Base-by-base conservation (phyloP, 805 yeast species). In the Candida manassasensis region DNA sequence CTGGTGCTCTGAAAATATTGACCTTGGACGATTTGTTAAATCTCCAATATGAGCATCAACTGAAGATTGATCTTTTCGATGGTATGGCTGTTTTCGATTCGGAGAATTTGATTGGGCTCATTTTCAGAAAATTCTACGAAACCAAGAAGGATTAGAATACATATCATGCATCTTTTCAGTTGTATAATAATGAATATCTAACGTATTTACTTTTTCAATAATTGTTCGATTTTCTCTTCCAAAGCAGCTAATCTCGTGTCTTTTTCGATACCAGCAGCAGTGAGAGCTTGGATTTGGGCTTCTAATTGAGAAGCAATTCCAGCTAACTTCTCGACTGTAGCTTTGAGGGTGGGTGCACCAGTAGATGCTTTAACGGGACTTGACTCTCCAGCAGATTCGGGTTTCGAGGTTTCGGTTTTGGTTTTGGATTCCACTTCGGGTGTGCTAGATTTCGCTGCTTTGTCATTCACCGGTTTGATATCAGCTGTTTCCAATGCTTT, bases 121-220 rank as follows among this genome's bases (percentile, higher is more conserved):
- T 89, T 15, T 81, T 87, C 57, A 71, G 71, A 44, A 82, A 83
- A 57, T 88, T 88, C 54, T 84, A 83, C 49, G 83, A 81, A 46
- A 60, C 70, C 21, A 57, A 59, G 37, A 55, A 51, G 38, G 63
- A 61, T 17, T 49, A 32, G n/a, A 9, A 12, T 7, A 28, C 19
- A 28, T 15, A 15, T 12, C 13, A 12, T n/a, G n/a, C n/a, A n/a
- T n/a, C n/a, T n/a, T n/a, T n/a, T n/a, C n/a, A n/a, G n/a, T n/a
- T n/a, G n/a, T n/a, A n/a, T n/a, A n/a, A n/a, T 14, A 25, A 35
- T 24, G n/a, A 24, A 16, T 31, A 19, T 9, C 29, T 12, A 24
- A 24, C 10, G 6, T 26, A 19, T n/a, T 36, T 48, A 61, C 52
- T 69, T 71, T 17, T 64, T 61, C 32, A 76, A 50, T 27, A 83